phyloP scores from a whole-genome alignment of 345 rosid species.

The Toxicodendron radicans region DNA sequence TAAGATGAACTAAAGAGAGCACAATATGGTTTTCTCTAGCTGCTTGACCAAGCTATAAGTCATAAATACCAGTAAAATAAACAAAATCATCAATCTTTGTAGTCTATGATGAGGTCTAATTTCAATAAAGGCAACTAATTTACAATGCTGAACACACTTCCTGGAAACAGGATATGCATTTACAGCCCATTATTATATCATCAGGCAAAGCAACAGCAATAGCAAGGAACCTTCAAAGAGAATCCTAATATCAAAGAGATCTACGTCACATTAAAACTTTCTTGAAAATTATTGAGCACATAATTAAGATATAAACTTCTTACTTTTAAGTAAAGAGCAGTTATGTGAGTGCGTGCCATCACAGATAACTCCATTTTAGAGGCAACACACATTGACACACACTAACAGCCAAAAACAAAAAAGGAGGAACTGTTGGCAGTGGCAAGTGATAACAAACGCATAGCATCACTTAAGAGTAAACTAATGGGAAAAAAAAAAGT shows the following conservation, averaged over 20 bases:
- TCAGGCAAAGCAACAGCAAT: not conserved
- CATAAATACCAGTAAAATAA: slow-evolving; percentile 1
- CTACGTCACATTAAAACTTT: not conserved
- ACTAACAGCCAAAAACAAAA: not conserved
- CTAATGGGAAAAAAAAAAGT: not conserved
- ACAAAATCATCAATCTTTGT: not conserved
- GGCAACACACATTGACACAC: too few species aligned
- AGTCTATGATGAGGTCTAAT: not conserved
- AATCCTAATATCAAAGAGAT: not conserved
- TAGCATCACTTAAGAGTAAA: not conserved
- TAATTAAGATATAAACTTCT: not conserved
- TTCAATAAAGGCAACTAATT: not conserved
- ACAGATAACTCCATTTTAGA: not conserved
- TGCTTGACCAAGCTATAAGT: slow-evolving; percentile 13
- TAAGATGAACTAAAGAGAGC: slow-evolving; percentile 15
- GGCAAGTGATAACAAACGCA: not conserved
- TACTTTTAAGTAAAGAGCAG: not conserved
- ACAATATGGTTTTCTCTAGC: not conserved
- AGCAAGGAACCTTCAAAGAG: not conserved
- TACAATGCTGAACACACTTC: not conserved
- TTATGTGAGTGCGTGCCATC: not conserved
- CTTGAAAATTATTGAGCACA: too few species aligned
- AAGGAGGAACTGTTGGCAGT: not conserved
- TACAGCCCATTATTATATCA: not conserved
- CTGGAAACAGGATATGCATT: not conserved